Evolutionary conservation across 164 flowering plant species (phyloP).

Genomic region (Magnolia officinalis): DNA sequence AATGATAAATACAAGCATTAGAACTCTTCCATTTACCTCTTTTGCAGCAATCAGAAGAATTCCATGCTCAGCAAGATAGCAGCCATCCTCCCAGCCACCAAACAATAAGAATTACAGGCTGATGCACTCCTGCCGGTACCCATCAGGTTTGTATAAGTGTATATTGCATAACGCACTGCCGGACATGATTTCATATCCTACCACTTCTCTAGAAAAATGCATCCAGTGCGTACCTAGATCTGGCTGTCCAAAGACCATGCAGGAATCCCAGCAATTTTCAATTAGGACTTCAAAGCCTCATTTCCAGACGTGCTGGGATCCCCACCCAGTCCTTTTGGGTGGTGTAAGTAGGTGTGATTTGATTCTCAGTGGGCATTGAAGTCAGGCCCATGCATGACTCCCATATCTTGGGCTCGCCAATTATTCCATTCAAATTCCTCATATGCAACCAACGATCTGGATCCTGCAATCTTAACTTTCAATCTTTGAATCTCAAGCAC

Average conservation of each 20-base stretch:
- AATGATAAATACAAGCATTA: not conserved
- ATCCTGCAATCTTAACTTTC: not conserved
- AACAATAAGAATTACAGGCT: not conserved
- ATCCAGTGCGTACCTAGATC: not conserved
- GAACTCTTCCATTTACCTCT: not conserved
- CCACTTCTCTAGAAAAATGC: no score
- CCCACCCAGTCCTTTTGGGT: not conserved
- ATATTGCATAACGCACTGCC: no score
- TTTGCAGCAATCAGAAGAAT: not conserved
- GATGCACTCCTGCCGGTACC: not conserved
- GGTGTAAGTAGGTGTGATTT: not conserved
- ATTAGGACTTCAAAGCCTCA: not conserved
- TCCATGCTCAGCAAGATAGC: not conserved
- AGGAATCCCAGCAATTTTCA: not conserved
- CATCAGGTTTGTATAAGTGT: not conserved
- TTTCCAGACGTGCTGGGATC: not conserved
- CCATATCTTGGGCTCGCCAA: not conserved
- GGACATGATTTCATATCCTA: not conserved
- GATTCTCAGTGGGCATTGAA: not conserved
- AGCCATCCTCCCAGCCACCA: not conserved
- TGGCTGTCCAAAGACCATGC: not conserved
- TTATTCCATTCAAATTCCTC: not conserved
- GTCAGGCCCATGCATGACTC: not conserved
- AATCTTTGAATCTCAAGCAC: conserved; percentile 14
- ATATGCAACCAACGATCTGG: not conserved